Percentiles rank a stretch among this genome's conserved stretches.
Evolutionary conservation across 306 rosid genomes (phyloP).

Genomic region (Quercus berberidifolia): DNA sequence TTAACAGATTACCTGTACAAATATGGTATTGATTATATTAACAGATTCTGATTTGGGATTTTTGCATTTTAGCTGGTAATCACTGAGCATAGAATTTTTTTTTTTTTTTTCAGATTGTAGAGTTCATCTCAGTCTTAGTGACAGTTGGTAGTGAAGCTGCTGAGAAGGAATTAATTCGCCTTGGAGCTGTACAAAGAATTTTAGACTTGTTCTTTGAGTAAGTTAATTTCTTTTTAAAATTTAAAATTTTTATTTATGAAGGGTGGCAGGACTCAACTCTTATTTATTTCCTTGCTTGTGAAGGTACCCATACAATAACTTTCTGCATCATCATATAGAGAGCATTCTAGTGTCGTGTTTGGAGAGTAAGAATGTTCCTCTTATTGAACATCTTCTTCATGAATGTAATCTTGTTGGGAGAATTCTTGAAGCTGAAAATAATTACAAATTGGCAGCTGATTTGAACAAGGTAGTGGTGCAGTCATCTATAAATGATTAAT

Average conservation of each 20-base stretch:
- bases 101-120: conserved; percentile 69
- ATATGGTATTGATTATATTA: conserved; percentile 1
- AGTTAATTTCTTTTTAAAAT: conserved; percentile 17
- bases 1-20: background rate
- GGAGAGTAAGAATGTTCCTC: conserved; percentile 82
- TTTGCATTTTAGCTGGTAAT: conserved; percentile 5
- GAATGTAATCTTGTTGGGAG: conserved; percentile 80
- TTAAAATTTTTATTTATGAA: background rate
- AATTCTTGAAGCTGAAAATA: conserved; percentile 74
- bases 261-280: conserved; percentile 23
- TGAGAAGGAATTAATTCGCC: conserved; percentile 77
- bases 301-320: conserved; percentile 97
- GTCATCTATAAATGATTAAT: background rate
- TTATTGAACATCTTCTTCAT: conserved; percentile 64
- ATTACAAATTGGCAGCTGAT: conserved; percentile 53
- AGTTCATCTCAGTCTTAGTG: conserved; percentile 82
- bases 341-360: conserved; percentile 72
- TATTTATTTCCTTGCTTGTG: conserved; percentile 25
- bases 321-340: conserved; percentile 92
- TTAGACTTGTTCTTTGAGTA: conserved; percentile 88
- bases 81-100: conserved; percentile 15
- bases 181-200: conserved; percentile 80
- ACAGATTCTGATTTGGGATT: background rate
- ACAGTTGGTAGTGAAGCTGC: conserved; percentile 87
- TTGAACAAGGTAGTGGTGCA: conserved; percentile 50